phyloP scores from a whole-genome alignment of 139 green algal genomes.

The Chlorella sp. region DNA sequence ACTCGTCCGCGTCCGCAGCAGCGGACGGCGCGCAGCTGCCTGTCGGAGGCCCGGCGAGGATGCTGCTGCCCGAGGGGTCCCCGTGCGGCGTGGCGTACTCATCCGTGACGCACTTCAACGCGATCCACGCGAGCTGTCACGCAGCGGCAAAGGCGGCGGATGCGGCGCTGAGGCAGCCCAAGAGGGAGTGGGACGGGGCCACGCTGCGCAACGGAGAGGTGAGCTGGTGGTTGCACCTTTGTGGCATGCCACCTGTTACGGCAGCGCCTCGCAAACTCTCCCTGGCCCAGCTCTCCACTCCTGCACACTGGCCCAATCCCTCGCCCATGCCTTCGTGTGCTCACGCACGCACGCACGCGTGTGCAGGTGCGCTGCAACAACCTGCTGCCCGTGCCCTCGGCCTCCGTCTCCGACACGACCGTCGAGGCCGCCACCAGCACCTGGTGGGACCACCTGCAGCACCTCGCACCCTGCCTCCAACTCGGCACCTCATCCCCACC shows the following conservation, averaged over 20 bases:
- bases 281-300: neutral
- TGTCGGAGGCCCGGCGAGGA: neutral
- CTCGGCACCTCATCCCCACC: neutral
- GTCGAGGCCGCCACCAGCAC: constrained; percentile 30
- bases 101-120: constrained; percentile 54
- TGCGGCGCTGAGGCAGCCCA: constrained; percentile 34
- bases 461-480: neutral
- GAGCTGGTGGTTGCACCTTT: neutral
- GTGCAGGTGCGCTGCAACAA: constrained; percentile 47
- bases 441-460: constrained; percentile 32
- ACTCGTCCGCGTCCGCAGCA: neutral
- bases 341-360: neutral
- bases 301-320: neutral
- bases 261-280: neutral
- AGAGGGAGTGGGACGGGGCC: constrained; percentile 66
- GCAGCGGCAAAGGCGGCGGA: constrained; percentile 45
- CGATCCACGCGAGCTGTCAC: constrained; percentile 62
- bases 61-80: constrained; percentile 7
- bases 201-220: constrained; percentile 58
- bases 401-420: constrained; percentile 5
- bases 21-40: neutral
- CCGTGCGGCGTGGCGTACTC: constrained; percentile 13
- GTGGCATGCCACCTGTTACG: neutral
- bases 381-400: constrained; percentile 45
- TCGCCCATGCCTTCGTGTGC: neutral